Conservation (phyloP, 345 rosid species). For the Eucalyptus leucophloia region DNA sequence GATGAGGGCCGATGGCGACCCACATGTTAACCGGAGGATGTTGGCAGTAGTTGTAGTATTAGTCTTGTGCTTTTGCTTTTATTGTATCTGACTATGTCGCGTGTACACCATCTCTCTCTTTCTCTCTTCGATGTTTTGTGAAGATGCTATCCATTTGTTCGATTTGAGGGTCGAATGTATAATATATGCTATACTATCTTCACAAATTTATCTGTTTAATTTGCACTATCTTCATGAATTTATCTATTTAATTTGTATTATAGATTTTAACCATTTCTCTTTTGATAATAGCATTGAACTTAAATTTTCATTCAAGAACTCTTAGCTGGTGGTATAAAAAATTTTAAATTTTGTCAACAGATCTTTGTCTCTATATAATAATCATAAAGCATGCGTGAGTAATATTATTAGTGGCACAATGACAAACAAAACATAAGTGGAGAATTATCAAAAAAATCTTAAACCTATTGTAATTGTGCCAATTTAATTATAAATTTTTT, state of each 20-base stretch:
- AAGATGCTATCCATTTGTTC: neutral
- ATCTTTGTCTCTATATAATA: too few species aligned
- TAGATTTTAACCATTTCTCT: too few species aligned
- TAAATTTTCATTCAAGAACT: neutral
- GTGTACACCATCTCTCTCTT: neutral
- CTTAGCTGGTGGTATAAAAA: neutral
- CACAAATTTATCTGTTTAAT: too few species aligned
- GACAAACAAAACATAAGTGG: neutral
- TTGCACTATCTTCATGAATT: neutral
- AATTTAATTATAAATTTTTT: too few species aligned
- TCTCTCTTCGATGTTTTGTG: neutral
- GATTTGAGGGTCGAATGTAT: neutral
- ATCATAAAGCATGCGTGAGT: too few species aligned
- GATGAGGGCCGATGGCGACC: too few species aligned
- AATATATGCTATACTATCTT: neutral
- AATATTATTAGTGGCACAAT: neutral
- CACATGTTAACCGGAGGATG: too few species aligned
- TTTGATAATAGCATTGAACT: too few species aligned
- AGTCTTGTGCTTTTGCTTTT: neutral
- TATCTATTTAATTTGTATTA: accelerated
- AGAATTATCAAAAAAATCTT: too few species aligned
- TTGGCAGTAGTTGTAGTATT: neutral
- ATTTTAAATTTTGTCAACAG: too few species aligned
- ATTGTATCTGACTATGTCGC: neutral
- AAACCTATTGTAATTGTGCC: accelerated